A percentile compares a stretch with the other conserved stretches of the same genome.
These are phyloP conservation scores for Cyclotella atomus DNA, from an alignment of 108 stramenopile genomes.

Conservation along the genomic window DNA sequence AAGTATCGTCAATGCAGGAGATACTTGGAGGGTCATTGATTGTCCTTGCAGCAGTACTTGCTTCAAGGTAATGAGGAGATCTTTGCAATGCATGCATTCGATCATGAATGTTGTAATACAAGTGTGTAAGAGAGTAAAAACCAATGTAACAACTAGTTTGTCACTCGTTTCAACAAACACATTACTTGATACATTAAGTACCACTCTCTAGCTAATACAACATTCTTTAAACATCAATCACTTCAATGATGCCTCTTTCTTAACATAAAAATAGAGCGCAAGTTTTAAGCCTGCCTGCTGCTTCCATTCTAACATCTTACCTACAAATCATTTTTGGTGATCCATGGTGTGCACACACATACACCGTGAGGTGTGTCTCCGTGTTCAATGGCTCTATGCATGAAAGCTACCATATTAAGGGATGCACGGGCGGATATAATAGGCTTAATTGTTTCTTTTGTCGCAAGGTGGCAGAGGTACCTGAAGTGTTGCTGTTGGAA, in stretches of 20 bases:
- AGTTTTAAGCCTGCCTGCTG: slow-evolving; percentile 13
- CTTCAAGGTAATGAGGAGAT: slow-evolving; percentile 55
- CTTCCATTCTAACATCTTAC: slow-evolving; percentile 12
- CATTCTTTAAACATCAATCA: no score
- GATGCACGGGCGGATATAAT: slow-evolving; percentile 59
- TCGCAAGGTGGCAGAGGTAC: slow-evolving; percentile 58
- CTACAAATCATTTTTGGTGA: slow-evolving; percentile 2
- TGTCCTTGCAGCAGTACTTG: slow-evolving; percentile 59
- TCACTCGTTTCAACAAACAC: no score
- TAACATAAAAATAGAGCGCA: slow-evolving; percentile 15
- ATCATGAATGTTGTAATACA: no score
- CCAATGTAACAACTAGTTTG: no score
- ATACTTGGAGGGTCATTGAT: slow-evolving; percentile 56
- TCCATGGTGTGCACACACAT: slow-evolving; percentile 75
- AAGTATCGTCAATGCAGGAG: slow-evolving; percentile 52
- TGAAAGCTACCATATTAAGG: slow-evolving; percentile 56
- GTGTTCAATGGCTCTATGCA: slow-evolving; percentile 60
- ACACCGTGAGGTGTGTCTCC: slow-evolving; percentile 60
- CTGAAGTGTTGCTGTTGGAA: slow-evolving; percentile 46
- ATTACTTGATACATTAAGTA: no score
- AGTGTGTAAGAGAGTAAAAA: no score
- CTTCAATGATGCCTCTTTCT: not conserved
- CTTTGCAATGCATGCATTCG: no score
- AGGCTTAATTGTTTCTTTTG: slow-evolving; percentile 61
- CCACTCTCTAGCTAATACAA: no score